Evolutionary conservation across 208 protist species (phyloP), one percentile per base, ranked within the genome.

Genomic region (Endotrypanum monterogeii): DNA sequence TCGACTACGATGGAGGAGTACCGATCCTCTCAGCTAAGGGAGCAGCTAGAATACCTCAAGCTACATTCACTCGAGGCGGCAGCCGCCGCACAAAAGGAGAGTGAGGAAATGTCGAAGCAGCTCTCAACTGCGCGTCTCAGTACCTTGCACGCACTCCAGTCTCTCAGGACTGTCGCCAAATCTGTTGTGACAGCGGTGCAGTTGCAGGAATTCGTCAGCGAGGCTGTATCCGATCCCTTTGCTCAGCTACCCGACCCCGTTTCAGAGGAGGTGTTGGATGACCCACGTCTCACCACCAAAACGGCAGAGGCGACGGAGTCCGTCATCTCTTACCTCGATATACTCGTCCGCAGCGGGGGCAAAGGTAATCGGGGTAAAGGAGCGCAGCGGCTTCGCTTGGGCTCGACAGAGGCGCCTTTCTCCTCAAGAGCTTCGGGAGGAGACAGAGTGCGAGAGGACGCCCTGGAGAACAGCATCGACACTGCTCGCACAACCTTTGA

Each of bases 21-120:
- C 44, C 83, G 89, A 12, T 14, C 90, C 3, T 73, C 80, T 9
- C 83, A 85, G 56, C 60, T 97, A 28, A 85, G 92, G 62, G 79
- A 83, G 28, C 76, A 86, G 46, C 66, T 96, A 4, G 72, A 46
- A 7, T 67, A 80, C 16, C 61, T 87, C 8, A 73, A 74, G 52
- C 61, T 78, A 56, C 60, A 80, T n/a, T 82, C 87, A 16, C 70
- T 82, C 2, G 52, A 77, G 44, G 69, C 57, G 44, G 73, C 76
- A 23, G 37, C 76, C n/a, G 68, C 58, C 18, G 55, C 68, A 12
- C 62, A 74, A 30, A 62, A 81, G 70, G 61, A 84, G 46, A 58
- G 71, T 30, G 74, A 71, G 39, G 37, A 50, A 14, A 25, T 68
- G 3, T 32, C 52, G 3, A 25, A 16, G 28, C 74, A 76, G 50